A percentile compares a stretch with the other conserved stretches of the same genome.
Conservation (phyloP, 768 basidiomycete genomes). For the Hemileccinum impolitum region DNA sequence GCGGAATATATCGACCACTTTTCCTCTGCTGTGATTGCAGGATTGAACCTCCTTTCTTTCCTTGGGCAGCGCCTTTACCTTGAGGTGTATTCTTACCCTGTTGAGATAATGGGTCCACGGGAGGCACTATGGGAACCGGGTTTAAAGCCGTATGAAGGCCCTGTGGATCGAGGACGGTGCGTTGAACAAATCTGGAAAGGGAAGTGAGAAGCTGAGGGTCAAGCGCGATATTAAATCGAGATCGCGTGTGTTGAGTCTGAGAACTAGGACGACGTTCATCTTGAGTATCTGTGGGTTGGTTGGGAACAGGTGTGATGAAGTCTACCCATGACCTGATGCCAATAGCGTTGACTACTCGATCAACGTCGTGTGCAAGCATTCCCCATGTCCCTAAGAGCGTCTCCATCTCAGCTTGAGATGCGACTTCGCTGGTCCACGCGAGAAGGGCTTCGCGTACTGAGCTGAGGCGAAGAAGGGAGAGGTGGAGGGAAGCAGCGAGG, state of each 20-base stretch:
- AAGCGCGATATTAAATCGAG: slow-evolving; percentile 27
- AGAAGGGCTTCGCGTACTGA: slow-evolving; percentile 47
- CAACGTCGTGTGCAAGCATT: slow-evolving; percentile 67
- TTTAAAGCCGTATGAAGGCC: slow-evolving; percentile 60
- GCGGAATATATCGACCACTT: slow-evolving; percentile 30
- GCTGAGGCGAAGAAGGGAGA: slow-evolving; percentile 58
- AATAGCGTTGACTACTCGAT: slow-evolving; percentile 51
- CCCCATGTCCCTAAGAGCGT: slow-evolving; percentile 70
- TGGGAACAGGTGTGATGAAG: slow-evolving; percentile 19
- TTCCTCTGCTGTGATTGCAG: slow-evolving; percentile 30
- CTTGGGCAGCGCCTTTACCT: slow-evolving; percentile 11
- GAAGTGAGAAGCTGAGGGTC: slow-evolving; percentile 30
- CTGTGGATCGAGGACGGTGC: slow-evolving; percentile 57
- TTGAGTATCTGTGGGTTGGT: slow-evolving; percentile 4
- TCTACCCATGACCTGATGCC: slow-evolving; percentile 56
- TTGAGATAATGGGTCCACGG: slow-evolving; percentile 3
- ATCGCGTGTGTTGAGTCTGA: background rate
- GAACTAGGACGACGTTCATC: background rate
- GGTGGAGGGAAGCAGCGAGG: slow-evolving; percentile 58
- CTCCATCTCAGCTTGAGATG: slow-evolving; percentile 48
- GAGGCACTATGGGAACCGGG: slow-evolving; percentile 48
- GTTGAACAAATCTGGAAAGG: slow-evolving; percentile 50
- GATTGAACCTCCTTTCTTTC: slow-evolving; percentile 17
- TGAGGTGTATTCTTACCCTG: slow-evolving; percentile 8
- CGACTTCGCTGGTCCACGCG: slow-evolving; percentile 47